Evolutionary conservation across 2,329 filamentous ascomycete species (phyloP), one percentile per base, ranked within the genome.

Genomic region (Metarhizium anisopliae): DNA sequence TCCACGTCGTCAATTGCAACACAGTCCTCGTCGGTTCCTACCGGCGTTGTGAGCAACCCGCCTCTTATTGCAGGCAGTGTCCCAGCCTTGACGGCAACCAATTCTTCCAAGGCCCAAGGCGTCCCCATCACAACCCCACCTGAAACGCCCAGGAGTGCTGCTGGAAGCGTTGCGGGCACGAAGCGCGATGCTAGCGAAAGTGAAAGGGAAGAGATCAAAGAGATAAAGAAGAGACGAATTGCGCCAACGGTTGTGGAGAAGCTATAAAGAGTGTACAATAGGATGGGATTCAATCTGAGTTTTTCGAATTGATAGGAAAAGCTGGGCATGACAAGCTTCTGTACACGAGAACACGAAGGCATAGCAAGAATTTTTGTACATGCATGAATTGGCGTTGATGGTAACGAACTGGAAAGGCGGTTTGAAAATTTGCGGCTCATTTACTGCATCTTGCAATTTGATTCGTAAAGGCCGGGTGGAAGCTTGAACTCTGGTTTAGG

Each of bases 71-170:
- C 90, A 36, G 87, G 90, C 14, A 89, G 79, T 54, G 80, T 96
- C 16, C 90, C 91, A 0, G 80, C 85, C 53, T 83, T 95, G 30
- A 84, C 89, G 13, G 89, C 89, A 6, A 76, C 87, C 10, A 87
- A 86, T 60, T 89, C 87, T 1, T 79, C 78, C 47, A 83, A 83
- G 63, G 74, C 82, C 3, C 75, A 77, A 0, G 78, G 80, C 0
- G 74, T 95, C 47, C 89, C 91, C 0, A 83, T 95, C 64, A 90
- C 89, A 42, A 96, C 93, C 7, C 93, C 94, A 2, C 94, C 93
- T 1, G 88, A 95, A 68, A 97, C 93, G 3, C 93, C 93, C 6
- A 78, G 79, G 45, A 70, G 67, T 49, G 60, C 65, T 1, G 62
- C 64, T 18, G 63, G 63, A 29, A 63, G 65, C 43, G 65, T 65